phyloP scores from a whole-genome alignment of 192 early-diverging fungal genomes.

The Entomortierella parvispora region DNA sequence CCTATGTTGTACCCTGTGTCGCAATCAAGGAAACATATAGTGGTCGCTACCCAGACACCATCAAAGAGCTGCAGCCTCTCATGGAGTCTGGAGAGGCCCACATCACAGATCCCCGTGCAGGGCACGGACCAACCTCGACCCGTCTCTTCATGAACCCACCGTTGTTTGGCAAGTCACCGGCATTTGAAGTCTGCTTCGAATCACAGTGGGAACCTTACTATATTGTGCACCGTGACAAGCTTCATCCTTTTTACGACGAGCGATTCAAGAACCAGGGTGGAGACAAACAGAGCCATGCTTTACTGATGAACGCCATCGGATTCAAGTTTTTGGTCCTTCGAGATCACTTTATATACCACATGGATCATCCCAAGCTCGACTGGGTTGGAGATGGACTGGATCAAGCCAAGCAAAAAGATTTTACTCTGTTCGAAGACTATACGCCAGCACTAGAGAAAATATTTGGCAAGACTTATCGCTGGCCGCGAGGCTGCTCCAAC shows the following conservation, averaged over 20 bases:
- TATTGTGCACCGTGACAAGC: constrained; percentile 40
- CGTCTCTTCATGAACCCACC: constrained; percentile 40
- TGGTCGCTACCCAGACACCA: constrained; percentile 38
- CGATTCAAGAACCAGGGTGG: constrained; percentile 66
- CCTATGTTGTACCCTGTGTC: constrained; percentile 61
- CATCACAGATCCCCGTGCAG: constrained; percentile 62
- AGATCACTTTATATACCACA: constrained; percentile 61
- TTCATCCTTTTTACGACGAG: constrained; percentile 60
- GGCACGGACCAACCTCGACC: constrained; percentile 62
- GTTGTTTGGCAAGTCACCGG: constrained; percentile 12
- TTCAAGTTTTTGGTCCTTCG: constrained; percentile 56
- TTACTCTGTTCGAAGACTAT: constrained; percentile 59
- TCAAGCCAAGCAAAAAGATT: constrained; percentile 45
- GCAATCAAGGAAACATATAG: constrained; percentile 52
- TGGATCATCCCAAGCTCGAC: constrained; percentile 57
- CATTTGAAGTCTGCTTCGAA: constrained; percentile 65
- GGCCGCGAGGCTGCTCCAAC: constrained; percentile 61
- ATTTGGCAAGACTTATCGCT: constrained; percentile 56
- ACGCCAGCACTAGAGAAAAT: constrained; percentile 52
- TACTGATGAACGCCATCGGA: constrained; percentile 58
- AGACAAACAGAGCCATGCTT: constrained; percentile 64
- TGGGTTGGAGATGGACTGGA: constrained; percentile 62
- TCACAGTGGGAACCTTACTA: constrained; percentile 71
- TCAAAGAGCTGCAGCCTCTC: constrained; percentile 52
- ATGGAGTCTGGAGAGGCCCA: constrained; percentile 55